A percentile compares a stretch with the other conserved stretches of the same genome.
Conservation (phyloP, 805 yeast species). For the Phaffomyces opuntiae region DNA sequence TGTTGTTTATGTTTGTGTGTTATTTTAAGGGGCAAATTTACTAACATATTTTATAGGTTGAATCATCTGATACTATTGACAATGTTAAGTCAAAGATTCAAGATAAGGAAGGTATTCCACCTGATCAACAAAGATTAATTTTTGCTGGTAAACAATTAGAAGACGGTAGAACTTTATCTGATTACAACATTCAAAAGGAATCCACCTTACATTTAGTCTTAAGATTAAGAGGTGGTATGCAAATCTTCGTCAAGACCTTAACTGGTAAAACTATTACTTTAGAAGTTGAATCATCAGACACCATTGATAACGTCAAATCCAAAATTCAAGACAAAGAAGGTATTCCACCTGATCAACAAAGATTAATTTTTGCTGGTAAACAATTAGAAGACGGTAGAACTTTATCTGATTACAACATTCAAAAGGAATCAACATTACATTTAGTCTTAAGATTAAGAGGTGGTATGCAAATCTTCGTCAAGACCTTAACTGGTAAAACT, state of each 20-base stretch:
- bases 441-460: constrained; percentile 87
- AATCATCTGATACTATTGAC: constrained; percentile 92
- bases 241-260: constrained; percentile 92
- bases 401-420: constrained; percentile 88
- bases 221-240: constrained; percentile 86
- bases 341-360: constrained; percentile 94
- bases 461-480: constrained; percentile 87
- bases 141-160: constrained; percentile 94
- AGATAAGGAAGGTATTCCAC: constrained; percentile 99
- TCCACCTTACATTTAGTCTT: constrained; percentile 80
- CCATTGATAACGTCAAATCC: constrained; percentile 90
- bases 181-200: constrained; percentile 93
- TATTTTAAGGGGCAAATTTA: background rate
- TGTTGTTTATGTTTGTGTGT: background rate
- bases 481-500: too few relatives aligned
- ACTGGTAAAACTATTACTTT: constrained; percentile 52
- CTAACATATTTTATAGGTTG: constrained; percentile 58
- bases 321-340: constrained; percentile 97
- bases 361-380: constrained; percentile 93
- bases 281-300: constrained; percentile 88
- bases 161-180: constrained; percentile 90
- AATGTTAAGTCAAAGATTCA: constrained; percentile 91
- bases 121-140: constrained; percentile 94
- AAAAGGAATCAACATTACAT: constrained; percentile 84
- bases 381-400: constrained; percentile 96